Conservation (phyloP, 768 basidiomycete species). For the Leccinum variicolor region DNA sequence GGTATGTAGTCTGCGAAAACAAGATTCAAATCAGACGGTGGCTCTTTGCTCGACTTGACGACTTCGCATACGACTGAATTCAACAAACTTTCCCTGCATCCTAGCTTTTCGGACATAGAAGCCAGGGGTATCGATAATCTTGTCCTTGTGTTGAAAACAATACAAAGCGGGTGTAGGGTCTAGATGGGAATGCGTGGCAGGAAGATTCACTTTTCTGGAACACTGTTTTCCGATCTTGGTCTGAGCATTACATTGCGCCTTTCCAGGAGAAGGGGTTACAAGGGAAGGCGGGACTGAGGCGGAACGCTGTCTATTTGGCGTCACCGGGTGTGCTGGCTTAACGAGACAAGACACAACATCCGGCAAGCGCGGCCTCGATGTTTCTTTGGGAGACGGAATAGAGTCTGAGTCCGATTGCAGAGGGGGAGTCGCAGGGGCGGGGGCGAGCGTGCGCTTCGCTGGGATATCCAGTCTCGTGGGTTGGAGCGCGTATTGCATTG, state of each 20-base stretch:
- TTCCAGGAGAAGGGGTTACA: slow-evolving; percentile 16
- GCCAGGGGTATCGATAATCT: slow-evolving; percentile 46
- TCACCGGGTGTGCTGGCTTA: slow-evolving; percentile 9
- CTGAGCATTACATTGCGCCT: slow-evolving; percentile 55
- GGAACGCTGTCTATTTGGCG: slow-evolving; percentile 20
- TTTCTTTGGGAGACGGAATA: slow-evolving; percentile 11
- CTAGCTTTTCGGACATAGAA: slow-evolving; percentile 52
- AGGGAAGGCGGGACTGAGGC: slow-evolving; percentile 18
- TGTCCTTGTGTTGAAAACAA: slow-evolving; percentile 64
- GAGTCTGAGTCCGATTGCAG: slow-evolving; percentile 35
- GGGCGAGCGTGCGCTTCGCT: slow-evolving; percentile 16
- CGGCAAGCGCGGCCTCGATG: slow-evolving; percentile 3
- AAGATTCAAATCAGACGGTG: slow-evolving; percentile 3
- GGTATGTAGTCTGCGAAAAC: slow-evolving; percentile 62
- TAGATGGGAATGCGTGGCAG: slow-evolving; percentile 23
- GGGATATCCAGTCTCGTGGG: slow-evolving; percentile 9
- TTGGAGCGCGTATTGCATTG: slow-evolving; percentile 22
- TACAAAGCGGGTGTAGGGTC: slow-evolving; percentile 39
- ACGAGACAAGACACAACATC: slow-evolving; percentile 3
- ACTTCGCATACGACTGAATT: slow-evolving; percentile 49
- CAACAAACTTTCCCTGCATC: slow-evolving; percentile 42
- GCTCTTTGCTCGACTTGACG: background rate
- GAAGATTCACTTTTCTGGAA: slow-evolving; percentile 51
- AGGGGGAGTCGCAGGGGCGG: slow-evolving; percentile 16
- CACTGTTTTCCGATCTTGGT: slow-evolving; percentile 68